These are phyloP conservation scores for Diplodia corticola DNA, from an alignment of 2,329 filamentous ascomycete species.

Conservation along the genomic window DNA sequence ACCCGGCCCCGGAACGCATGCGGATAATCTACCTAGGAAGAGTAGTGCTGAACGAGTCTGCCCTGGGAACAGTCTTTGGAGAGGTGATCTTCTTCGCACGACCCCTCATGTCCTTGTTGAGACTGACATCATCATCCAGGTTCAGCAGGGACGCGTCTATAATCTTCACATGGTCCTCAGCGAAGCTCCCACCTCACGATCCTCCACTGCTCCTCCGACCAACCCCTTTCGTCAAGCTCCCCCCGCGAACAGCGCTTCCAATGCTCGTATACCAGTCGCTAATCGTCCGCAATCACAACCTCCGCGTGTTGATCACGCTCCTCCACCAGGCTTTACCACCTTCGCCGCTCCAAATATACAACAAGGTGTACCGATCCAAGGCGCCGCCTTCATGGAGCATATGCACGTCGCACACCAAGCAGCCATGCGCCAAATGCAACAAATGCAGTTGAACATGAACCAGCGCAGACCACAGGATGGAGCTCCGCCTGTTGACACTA, in stretches of 20 bases:
- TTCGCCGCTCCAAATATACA: conserved; percentile 1
- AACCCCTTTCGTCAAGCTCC: conserved; percentile 34
- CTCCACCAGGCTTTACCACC: neutral
- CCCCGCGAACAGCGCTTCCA: conserved; percentile 35
- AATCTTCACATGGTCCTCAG: conserved; percentile 24
- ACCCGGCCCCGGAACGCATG: conserved; percentile 46
- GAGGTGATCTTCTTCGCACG: conserved; percentile 26
- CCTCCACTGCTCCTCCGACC: conserved; percentile 40
- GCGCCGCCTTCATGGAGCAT: conserved; percentile 7
- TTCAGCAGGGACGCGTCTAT: conserved; percentile 30
- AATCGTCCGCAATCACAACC: conserved; percentile 19
- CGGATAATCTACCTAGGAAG: conserved; percentile 60
- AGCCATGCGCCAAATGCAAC: conserved; percentile 8
- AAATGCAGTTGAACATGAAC: conserved; percentile 5
- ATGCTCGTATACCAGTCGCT: conserved; percentile 22
- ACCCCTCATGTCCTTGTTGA: neutral
- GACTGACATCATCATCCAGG: conserved; percentile 27
- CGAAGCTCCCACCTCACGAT: conserved; percentile 29
- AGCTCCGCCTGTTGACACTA: neutral
- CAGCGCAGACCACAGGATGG: neutral
- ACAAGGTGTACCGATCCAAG: neutral
- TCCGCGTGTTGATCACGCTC: conserved; percentile 5
- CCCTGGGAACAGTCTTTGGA: conserved; percentile 53
- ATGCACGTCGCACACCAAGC: conserved; percentile 8
- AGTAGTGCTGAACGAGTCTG: conserved; percentile 51